phyloP scores from a whole-genome alignment of 805 yeast species.

The Pichia phayaonensis region DNA sequence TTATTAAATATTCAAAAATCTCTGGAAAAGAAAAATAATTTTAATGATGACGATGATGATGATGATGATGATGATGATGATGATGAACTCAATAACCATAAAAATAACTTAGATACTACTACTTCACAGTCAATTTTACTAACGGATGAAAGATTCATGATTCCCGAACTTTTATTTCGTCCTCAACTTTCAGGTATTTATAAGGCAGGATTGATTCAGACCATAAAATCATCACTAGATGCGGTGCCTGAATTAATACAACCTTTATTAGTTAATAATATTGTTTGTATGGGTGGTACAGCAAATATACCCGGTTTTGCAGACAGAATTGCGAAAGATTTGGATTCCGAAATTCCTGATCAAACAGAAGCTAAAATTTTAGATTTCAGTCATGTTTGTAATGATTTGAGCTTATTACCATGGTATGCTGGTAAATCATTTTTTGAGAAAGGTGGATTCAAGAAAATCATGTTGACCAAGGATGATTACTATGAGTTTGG shows the following conservation, averaged over 20 bases:
- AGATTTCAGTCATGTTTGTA: conserved; percentile 17
- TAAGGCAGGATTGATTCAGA: conserved; percentile 70
- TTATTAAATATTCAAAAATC: conserved; percentile 24
- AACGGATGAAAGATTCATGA: conserved; percentile 77
- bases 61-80: conserved; percentile 27
- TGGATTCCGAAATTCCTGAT: conserved; percentile 61
- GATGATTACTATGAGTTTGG: conserved; percentile 88
- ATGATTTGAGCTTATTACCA: conserved; percentile 35
- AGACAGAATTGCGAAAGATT: conserved; percentile 50
- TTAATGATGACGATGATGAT: conserved; percentile 69
- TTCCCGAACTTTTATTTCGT: conserved; percentile 81
- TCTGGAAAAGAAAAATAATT: conserved; percentile 71
- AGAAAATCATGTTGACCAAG: conserved; percentile 54
- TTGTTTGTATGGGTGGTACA: conserved; percentile 78
- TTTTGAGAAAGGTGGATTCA: conserved; percentile 38
- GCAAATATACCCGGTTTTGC: conserved; percentile 62
- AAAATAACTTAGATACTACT: conserved; percentile 32
- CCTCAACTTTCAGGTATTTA: conserved; percentile 76
- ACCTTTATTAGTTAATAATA: conserved; percentile 73
- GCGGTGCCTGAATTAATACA: conserved; percentile 65
- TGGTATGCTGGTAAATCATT: conserved; percentile 53
- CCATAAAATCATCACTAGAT: conserved; percentile 60
- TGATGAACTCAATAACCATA: conserved; percentile 10
- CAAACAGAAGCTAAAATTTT: conserved; percentile 57
- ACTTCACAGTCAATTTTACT: conserved; percentile 51